Percentiles rank a stretch among this genome's conserved stretches.
Evolutionary conservation across 2,329 filamentous ascomycete species (phyloP).

Genomic region (Pseudocercospora musae): DNA sequence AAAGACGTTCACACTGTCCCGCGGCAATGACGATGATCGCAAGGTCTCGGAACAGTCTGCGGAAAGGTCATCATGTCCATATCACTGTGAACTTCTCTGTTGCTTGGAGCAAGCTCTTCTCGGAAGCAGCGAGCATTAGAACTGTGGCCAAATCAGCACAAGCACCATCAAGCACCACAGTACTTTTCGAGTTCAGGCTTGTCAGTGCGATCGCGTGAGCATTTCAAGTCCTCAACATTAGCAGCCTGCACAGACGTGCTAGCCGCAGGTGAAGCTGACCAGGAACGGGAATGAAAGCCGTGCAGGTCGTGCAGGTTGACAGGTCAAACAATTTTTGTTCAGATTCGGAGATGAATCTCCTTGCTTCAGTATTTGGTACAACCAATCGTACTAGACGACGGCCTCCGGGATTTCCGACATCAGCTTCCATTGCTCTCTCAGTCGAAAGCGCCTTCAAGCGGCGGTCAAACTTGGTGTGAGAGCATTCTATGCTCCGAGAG

Average conservation of each 20-base stretch:
- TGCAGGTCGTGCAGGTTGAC: not conserved
- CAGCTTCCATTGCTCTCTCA: not conserved
- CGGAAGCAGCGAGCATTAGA: too few relatives aligned
- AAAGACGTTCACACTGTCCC: too few relatives aligned
- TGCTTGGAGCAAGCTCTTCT: not conserved
- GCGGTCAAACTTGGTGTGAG: not conserved
- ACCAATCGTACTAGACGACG: not conserved
- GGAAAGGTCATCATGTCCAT: too few relatives aligned
- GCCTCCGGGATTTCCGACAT: not conserved
- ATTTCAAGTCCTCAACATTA: not conserved
- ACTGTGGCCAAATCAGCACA: not conserved
- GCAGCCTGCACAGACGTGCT: not conserved
- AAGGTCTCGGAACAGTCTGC: too few relatives aligned
- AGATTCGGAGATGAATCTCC: not conserved
- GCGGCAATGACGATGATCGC: too few relatives aligned
- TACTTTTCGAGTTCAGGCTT: not conserved
- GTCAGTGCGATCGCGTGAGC: not conserved
- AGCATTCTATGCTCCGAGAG: slow-evolving; percentile 28
- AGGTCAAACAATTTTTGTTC: not conserved
- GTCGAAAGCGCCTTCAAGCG: not conserved
- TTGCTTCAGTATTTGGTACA: slow-evolving; percentile 2
- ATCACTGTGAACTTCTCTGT: not conserved
- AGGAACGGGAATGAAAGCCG: not conserved
- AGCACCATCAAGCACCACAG: not conserved
- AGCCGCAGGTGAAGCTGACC: not conserved